Evolutionary conservation across 768 basidiomycete species (phyloP).

Genomic region (Trametes sanguinea): DNA sequence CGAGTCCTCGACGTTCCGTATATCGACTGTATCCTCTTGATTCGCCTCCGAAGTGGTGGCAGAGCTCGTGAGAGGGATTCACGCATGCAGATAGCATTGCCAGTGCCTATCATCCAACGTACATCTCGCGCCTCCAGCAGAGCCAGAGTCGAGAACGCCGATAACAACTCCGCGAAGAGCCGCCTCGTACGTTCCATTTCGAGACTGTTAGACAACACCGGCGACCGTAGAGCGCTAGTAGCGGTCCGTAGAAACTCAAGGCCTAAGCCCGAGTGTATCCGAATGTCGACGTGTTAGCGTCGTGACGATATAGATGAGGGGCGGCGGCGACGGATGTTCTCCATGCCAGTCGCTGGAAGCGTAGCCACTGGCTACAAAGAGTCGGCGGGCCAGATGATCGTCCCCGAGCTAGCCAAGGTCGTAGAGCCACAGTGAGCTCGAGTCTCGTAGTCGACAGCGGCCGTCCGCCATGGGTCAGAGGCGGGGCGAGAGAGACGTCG

Average conservation of each 20-base stretch:
- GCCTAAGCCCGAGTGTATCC: not conserved
- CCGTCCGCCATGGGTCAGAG: not conserved
- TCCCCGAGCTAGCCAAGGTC: conserved; percentile 8
- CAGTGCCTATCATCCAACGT: conserved; percentile 18
- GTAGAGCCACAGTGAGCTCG: not conserved
- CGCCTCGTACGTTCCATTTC: conserved; percentile 22
- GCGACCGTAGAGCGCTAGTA: not conserved
- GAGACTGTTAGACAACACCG: conserved; percentile 13
- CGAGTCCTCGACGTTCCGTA: not conserved
- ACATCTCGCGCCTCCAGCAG: conserved; percentile 18
- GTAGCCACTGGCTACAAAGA: not conserved
- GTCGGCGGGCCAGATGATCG: not conserved
- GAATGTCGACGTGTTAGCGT: not conserved
- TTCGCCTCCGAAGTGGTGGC: not conserved
- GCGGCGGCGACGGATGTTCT: not conserved
- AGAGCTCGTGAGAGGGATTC: conserved; percentile 2
- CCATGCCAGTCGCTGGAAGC: not conserved
- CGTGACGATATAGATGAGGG: not conserved
- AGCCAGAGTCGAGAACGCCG: conserved; percentile 16
- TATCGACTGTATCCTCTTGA: not conserved
- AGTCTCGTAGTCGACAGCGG: not conserved
- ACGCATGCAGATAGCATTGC: conserved; percentile 9
- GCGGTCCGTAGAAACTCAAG: not conserved
- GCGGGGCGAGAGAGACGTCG: not conserved
- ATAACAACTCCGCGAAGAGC: conserved; percentile 8